Evolutionary conservation across 169 alveolate genomes (phyloP).

Genomic region (Plasmodium ovale): DNA sequence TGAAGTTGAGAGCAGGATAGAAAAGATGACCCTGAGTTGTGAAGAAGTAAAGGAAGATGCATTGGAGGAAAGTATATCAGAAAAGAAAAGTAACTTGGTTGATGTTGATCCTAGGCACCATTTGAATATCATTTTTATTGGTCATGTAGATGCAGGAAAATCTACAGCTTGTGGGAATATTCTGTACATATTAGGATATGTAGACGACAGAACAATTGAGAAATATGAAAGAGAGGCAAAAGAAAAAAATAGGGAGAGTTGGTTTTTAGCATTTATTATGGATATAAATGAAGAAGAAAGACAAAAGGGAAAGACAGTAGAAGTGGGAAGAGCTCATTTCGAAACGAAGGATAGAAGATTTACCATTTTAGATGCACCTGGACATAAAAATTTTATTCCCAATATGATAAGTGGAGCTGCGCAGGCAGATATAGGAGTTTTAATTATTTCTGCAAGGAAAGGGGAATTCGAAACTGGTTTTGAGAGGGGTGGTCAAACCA

Average conservation of each 20-base stretch:
- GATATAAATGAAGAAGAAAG: conserved; percentile 99
- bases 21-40: not conserved
- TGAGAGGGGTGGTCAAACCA: conserved; percentile 99
- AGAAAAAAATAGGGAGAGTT: conserved; percentile 97
- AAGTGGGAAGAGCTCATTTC: conserved; percentile 98
- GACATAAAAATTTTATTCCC: conserved; percentile 99
- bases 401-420: conserved; percentile 99
- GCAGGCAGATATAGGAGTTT: conserved; percentile 99
- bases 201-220: conserved; percentile 96
- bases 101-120: conserved; percentile 93
- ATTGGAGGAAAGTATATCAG: conserved; percentile 16
- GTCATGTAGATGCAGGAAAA: conserved; percentile 99
- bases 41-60: conserved; percentile 20
- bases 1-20: conserved; percentile 7
- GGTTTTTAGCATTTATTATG: conserved; percentile 99
- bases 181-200: conserved; percentile 92
- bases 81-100: conserved; percentile 59
- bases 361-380: conserved; percentile 99
- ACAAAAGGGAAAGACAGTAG: conserved; percentile 99
- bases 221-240: conserved; percentile 98
- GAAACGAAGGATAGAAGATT: conserved; percentile 94
- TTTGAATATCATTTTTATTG: conserved; percentile 97
- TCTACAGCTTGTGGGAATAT: conserved; percentile 98
- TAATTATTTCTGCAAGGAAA: conserved; percentile 96
- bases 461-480: conserved; percentile 99